Percentiles rank a stretch among this genome's conserved stretches.
Conservation (phyloP, 2,329 filamentous ascomycete species). For the Colletotrichum tofieldiae region DNA sequence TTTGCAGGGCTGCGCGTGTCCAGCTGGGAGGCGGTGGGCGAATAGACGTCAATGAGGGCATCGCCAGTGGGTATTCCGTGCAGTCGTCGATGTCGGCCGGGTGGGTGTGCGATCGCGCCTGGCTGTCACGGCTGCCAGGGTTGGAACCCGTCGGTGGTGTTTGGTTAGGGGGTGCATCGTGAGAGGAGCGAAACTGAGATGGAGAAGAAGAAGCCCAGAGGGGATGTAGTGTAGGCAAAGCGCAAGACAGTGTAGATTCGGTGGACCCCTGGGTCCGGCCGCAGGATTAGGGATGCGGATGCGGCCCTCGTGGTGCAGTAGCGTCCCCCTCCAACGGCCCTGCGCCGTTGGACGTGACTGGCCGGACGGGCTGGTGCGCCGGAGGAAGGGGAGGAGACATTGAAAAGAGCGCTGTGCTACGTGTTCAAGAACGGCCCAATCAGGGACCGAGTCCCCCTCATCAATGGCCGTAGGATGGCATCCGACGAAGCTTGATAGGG, state of each 20-base stretch:
- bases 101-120: conserved; percentile 34
- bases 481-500: conserved; percentile 48
- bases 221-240: neutral
- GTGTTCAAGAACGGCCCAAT: conserved; percentile 36
- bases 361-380: conserved; percentile 19
- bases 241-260: conserved; percentile 22
- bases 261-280: conserved; percentile 27
- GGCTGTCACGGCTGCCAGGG: neutral
- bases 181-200: conserved; percentile 10
- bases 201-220: conserved; percentile 16
- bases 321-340: conserved; percentile 37
- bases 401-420: conserved; percentile 27
- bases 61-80: conserved; percentile 37
- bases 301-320: conserved; percentile 40
- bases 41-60: conserved; percentile 42
- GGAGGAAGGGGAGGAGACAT: conserved; percentile 12
- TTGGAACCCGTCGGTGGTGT: conserved; percentile 13
- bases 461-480: conserved; percentile 29
- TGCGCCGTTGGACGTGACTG: conserved; percentile 31
- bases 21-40: conserved; percentile 20
- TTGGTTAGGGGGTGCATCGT: conserved; percentile 30
- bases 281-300: conserved; percentile 41
- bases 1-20: conserved; percentile 22
- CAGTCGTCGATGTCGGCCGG: conserved; percentile 13
- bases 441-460: conserved; percentile 17